Evolutionary conservation across 768 basidiomycete genomes (phyloP), one percentile per base, ranked within the genome.

Genomic region (Galerina marginata): DNA sequence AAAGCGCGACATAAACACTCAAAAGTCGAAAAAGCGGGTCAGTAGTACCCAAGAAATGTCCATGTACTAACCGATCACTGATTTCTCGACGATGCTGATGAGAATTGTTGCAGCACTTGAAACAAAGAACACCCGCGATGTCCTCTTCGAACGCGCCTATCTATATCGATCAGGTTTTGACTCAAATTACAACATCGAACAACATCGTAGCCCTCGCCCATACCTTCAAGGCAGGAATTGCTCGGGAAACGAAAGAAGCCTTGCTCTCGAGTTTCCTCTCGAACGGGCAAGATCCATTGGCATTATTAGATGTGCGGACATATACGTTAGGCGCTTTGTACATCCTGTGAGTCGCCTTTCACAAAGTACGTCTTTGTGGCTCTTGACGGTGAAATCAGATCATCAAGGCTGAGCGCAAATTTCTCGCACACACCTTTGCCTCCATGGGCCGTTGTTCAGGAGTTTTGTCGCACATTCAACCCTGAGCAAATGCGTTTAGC

Each of bases 241-340:
- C 84, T 6, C 87, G 82, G 60, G 90, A 92, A 33, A 74, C 83
- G 29, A 75, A 84, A 33, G 89, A 90, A 20, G 69, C 77, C 14
- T 76, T 88, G 49, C 77, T 91, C 4, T 79, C 85, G 4, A 81
- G 84, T 62, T 61, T 79, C 10, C 68, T 91, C 6, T 70, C 81
- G 0, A 79, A 81, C 48, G 90, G 87, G 3, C 83, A 87, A 63
- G 92, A 94, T 71, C 92, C 92, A 9, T 68, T 94, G 52, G 57
- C 74, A 2, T 69, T 89, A 9, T 73, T 94, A 38, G 82, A 88
- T 66, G 72, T 85, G 25, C 72, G 75, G 33, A 67, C 66, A 33
- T 83, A 91, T 69, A 88, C 90, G 1, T 71, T 93, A 3, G 89
- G 86, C 0, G 81, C 86, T 43, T 71, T 93, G 43, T 89, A 86